phyloP scores from a whole-genome alignment of 164 flowering plant genomes.

The Saururus chinensis region DNA sequence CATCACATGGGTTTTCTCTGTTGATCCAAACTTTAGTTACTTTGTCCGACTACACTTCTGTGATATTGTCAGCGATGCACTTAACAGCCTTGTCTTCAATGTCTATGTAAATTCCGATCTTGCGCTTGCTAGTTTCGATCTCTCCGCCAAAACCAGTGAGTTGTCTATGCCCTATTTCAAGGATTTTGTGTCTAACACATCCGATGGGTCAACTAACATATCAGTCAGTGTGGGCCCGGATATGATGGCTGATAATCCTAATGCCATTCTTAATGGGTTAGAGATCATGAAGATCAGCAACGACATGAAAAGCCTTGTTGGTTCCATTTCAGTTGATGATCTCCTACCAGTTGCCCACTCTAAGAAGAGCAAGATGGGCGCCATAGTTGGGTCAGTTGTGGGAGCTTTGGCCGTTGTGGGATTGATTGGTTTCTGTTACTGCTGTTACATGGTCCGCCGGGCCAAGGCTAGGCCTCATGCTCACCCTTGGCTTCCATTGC shows the following conservation, averaged over 20 bases:
- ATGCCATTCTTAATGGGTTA: slow-evolving; percentile 77
- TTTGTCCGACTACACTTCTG: slow-evolving; percentile 80
- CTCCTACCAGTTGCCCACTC: slow-evolving; percentile 30
- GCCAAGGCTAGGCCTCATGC: slow-evolving; percentile 37
- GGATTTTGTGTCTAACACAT: slow-evolving; percentile 59
- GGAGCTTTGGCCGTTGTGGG: slow-evolving; percentile 34
- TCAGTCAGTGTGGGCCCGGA: slow-evolving; percentile 83
- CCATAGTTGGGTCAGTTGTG: slow-evolving; percentile 35
- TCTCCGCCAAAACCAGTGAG: slow-evolving; percentile 38
- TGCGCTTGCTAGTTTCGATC: slow-evolving; percentile 46
- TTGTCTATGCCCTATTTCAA: slow-evolving; percentile 48
- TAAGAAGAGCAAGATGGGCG: slow-evolving; percentile 28
- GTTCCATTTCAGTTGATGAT: slow-evolving; percentile 34
- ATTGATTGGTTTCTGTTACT: slow-evolving; percentile 36
- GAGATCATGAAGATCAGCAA: slow-evolving; percentile 91
- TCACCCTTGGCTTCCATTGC: slow-evolving; percentile 73
- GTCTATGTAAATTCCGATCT: slow-evolving; percentile 38
- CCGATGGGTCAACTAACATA: slow-evolving; percentile 29
- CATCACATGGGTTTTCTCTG: slow-evolving; percentile 74
- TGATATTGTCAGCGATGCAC: slow-evolving; percentile 57
- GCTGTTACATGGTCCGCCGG: slow-evolving; percentile 34
- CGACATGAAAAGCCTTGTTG: slow-evolving; percentile 55
- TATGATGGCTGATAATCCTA: slow-evolving; percentile 23
- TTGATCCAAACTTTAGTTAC: slow-evolving; percentile 60
- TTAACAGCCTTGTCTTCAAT: slow-evolving; percentile 56